Evolutionary conservation across 2,329 filamentous ascomycete species (phyloP), one percentile per base, ranked within the genome.

Genomic region (Botrytis fragariae): DNA sequence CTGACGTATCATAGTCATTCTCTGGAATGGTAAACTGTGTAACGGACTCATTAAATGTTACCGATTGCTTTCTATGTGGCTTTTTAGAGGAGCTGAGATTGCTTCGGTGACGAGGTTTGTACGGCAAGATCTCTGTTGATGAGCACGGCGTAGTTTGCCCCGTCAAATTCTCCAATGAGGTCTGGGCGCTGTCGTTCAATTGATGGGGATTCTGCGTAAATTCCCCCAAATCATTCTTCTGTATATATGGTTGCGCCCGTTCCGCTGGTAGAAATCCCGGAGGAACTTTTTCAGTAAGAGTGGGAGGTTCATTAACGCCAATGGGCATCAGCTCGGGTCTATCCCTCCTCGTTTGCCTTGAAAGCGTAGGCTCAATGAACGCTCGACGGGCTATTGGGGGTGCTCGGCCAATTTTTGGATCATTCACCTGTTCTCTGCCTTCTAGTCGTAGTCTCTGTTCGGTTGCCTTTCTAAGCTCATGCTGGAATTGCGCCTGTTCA

Each of bases 341-440:
- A 10, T 18, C n/a, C 12, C n/a, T 39, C 32, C 48, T 42, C 6
- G 29, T 9, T 45, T n/a, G 32, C 12, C 29, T 42, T n/a, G n/a
- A 39, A 48, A 44, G 29, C 22, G 9, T 8, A n/a, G 61, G 70
- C 29, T 57, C 48, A 18, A 48, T 12, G 42, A 51, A 29, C 44
- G 57, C 54, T 12, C n/a, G 35, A 22, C 37, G 29, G 8, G 71
- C 25, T 16, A 72, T 45, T 9, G 64, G 71, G 22, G 71, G 71
- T 39, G 71, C 51, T 62, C 71, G 45, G 18, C 64, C 71, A 69
- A 69, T 72, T 14, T 29, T 39, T 25, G 32, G 44, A 35, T 72
- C 64, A n/a, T 32, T 29, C 14, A 72, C 4, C 7, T 72, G 71
- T 35, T 54, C 22, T 39, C 64, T 57, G 18, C 64, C 71, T 39